Base-by-base conservation (phyloP, 306 rosid genomes). In the Chamaecrista fasciculata region DNA sequence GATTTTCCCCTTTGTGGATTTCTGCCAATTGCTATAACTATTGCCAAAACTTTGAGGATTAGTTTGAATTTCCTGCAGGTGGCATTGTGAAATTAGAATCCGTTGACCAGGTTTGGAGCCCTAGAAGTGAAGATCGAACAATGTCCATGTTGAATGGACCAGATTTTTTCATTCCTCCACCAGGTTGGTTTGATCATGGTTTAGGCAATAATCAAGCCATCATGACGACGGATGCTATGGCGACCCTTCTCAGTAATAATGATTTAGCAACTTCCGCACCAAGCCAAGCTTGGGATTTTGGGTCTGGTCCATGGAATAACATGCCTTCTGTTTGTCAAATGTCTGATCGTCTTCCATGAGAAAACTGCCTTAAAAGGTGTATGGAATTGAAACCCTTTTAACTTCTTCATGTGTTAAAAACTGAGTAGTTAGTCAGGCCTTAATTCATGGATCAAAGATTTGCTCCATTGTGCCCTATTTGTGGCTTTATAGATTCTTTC, bases 181-280 rank as follows among this genome's bases (percentile, higher is more conserved):
- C 89, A 72, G 91, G 83, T 58, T 91, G 93, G 97, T 51, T 74
- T 11, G 90, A 83, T 51, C 83, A 67, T 61, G 57, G 71, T 79
- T 62, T 68, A 16, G 57, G 28, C 11, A 72, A 58, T 76, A 83
- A 77, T 29, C 73, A 70, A 29, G 33, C 72, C 37, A 46, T 48
- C 55, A 70, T 79, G 86, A 69, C 60, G 86, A 69, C 60, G 2
- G 84, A 80, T 23, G 76, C 84, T 18, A 21, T 77, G 34, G 70
- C 69, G n/a, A 67, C 80, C 50, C 67, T 84, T 51, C 70, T 79
- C 0, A 65, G 77, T 2, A 87, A 82, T 2, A 87, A 82, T 53
- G 85, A 87, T 76, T 65, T 69, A 65, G 76, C 55, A 57, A 74
- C 76, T 72, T 75, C 81, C 40, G 51, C 84, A n/a, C 61, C 78